Base-by-base conservation (phyloP, 805 yeast species). In the Torulaspora indica region DNA sequence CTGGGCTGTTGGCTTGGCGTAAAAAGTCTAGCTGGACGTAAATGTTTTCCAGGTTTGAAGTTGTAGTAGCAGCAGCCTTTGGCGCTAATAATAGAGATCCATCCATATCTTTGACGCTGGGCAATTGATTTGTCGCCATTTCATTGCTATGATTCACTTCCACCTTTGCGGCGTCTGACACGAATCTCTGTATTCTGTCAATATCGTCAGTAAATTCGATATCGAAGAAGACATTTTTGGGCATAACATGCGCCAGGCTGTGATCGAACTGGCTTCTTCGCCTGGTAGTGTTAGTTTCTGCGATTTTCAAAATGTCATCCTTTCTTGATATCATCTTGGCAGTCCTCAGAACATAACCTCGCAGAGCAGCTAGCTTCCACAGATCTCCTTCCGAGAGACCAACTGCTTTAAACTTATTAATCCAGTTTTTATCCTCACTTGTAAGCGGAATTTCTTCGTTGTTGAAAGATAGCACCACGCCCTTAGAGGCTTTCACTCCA, bases 361-460 rank as follows among this genome's bases (percentile, higher is more conserved):
- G 72, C 44, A 88, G 63, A 3, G 77, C 77, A 12, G 81, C 81
- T 9, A 91, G 66, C 61, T 90, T 91, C 97, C 97, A 91, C 20
- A 86, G 54, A 35, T 88, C 95, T 6, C 70, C 71, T 8, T 80
- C 87, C 6, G 71, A 71, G 40, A 91, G 65, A 0, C 97, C 98
- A n/a, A 86, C 72, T 2, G 82, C 72, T 37, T 77, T 74, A 34
- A 91, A 68, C 49, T 82, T 79, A 29, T 77, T 77, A n/a, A 88
- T 68, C 89, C 95, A 84, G 25, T 73, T 72, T 44, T 75, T 72
- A 61, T 86, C 95, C 45, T 78, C 84, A 3, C 74, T 72, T 0
- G 87, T 80, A 20, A 84, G 48, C 3, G 79, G 79, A 9, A 76
- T 61, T 37, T 76, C 79, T 20, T 58, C 43, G 40, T 73, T 72